Conservation (phyloP, 75 land plant genomes). For the Ceratopteris richardii region DNA sequence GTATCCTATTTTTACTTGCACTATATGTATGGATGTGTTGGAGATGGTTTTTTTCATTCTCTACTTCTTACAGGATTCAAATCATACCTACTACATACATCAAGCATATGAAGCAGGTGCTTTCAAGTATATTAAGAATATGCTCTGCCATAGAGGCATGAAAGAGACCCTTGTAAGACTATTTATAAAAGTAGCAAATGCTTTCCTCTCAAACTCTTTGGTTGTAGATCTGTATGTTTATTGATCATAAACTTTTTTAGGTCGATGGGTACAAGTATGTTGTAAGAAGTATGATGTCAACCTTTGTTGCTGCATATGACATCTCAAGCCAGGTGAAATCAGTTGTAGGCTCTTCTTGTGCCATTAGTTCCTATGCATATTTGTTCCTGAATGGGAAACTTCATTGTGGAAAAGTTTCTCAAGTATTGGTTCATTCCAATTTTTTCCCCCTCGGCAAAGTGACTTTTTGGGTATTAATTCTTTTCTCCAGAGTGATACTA, state of each 20-base stretch:
- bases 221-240: no score
- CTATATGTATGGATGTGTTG: no score
- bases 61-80: conserved; percentile 83
- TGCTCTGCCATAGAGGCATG: conserved; percentile 49
- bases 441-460: no score
- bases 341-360: no score
- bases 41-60: no score
- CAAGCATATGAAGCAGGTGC: conserved; percentile 72
- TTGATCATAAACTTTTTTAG: conserved; percentile 10
- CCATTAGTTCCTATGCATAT: no score
- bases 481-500: conserved; percentile 38
- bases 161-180: conserved; percentile 60
- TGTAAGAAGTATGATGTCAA: conserved; percentile 68
- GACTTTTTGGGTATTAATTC: no score
- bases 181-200: background rate
- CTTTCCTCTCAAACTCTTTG: background rate
- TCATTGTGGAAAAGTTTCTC: no score
- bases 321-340: conserved; percentile 49
- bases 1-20: no score
- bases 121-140: conserved; percentile 39
- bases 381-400: no score
- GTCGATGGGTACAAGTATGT: conserved; percentile 74
- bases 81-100: conserved; percentile 71
- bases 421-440: no score
- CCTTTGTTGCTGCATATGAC: conserved; percentile 89